Evolutionary conservation across 176 grass and related monocot genomes (phyloP), one percentile per base, ranked within the genome.

Genomic region (Oryza australiensis): DNA sequence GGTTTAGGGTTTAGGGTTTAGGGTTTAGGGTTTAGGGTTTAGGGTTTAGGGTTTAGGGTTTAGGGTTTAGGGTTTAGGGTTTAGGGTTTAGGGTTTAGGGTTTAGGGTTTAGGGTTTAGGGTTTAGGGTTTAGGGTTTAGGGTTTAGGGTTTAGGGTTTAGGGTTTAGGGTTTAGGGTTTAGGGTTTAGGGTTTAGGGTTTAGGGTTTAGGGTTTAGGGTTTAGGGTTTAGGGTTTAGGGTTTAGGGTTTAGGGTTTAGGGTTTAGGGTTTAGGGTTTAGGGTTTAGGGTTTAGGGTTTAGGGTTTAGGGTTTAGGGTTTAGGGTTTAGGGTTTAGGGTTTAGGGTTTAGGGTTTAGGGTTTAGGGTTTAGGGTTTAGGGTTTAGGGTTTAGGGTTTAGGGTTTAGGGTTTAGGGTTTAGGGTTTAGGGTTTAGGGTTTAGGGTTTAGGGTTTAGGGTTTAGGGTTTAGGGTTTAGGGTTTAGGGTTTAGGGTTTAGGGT

Each of bases 401-500:
- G 29, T 78, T 64, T 42, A 62, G 75, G 74, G 29, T 77, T 77
- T 62, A 57, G 74, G 74, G 29, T 77, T 77, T 62, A 57, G 74
- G 74, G 43, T 64, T 78, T 78, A 64, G 75, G 75, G 75, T 64
- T 78, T 78, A 78, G 75, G 75, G 74, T 62, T 65, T 60, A 42
- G 59, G 75, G 53, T 40, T 78, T 64, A 42, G 59, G 75, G 53
- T 40, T 78, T 64, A 42, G 53, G 75, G 75, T 64, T 78, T 78
- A 78, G 75, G 75, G 75, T 64, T 78, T 78, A 78, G 75, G 75
- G 75, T 78, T 78, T 78, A 78, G 75, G 75, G 75, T 78, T 78
- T 64, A 45, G 75, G 75, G 28, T 78, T 78, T 43, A 45, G 74
- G 74, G 43, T 77, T 77, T 62, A 63, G 74, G 75, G 55, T 64